These are phyloP conservation scores for Dispira simplex DNA, from an alignment of 192 early-diverging fungal species.

Conservation along the genomic window DNA sequence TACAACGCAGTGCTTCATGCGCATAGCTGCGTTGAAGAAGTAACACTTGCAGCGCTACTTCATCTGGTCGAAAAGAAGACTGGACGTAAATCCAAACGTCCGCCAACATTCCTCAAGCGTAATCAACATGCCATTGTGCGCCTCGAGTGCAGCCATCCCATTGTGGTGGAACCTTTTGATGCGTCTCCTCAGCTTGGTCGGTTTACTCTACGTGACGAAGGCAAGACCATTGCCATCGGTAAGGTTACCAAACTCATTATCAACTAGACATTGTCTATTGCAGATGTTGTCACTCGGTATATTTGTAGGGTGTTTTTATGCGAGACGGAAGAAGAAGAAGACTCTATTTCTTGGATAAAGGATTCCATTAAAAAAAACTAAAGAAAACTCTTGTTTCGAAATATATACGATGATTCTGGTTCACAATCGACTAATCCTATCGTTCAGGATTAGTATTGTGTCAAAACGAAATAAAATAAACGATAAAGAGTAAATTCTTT, in stretches of 20 bases:
- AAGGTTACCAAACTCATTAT: conserved; percentile 71
- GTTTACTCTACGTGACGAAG: conserved; percentile 98
- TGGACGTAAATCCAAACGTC: conserved; percentile 67
- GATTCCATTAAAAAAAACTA: too few species aligned
- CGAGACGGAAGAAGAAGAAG: too few species aligned
- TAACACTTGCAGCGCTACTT: conserved; percentile 60
- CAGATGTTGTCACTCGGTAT: too few species aligned
- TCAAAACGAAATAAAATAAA: too few species aligned
- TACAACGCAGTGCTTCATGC: conserved; percentile 88
- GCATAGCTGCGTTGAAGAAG: conserved; percentile 80
- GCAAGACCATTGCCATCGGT: conserved; percentile 74
- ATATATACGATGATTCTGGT: too few species aligned
- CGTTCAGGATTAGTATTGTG: too few species aligned
- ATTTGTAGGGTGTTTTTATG: too few species aligned
- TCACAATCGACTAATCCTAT: too few species aligned
- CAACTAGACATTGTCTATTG: neutral
- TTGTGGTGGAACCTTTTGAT: conserved; percentile 78
- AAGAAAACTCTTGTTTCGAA: too few species aligned
- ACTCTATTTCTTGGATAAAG: too few species aligned
- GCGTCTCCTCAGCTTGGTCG: conserved; percentile 86
- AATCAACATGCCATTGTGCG: conserved; percentile 78
- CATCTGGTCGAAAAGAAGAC: conserved; percentile 92
- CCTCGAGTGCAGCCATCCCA: conserved; percentile 54
- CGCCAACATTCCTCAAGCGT: conserved; percentile 90
- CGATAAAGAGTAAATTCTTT: too few species aligned